Evolutionary conservation across 371 early-diverging fungal genomes (phyloP), one percentile per base, ranked within the genome.

Genomic region (Lichtheimia hyalospora): DNA sequence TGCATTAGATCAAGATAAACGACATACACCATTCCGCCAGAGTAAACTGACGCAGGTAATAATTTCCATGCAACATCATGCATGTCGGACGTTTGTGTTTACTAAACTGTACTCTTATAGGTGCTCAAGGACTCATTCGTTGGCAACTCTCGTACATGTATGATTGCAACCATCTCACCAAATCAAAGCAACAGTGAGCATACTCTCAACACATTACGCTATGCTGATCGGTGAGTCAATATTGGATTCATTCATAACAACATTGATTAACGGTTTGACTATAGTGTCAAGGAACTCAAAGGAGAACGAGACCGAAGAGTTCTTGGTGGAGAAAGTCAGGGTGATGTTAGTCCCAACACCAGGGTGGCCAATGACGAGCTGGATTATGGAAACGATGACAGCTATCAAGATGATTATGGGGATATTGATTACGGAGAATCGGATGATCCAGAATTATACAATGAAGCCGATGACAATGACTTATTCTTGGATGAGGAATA

Each of bases 61-160:
- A 18, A 6, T 16, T n/a, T 34, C 10, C 34, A 34, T 34, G 34
- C 34, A 34, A 34, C 34, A 8, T 4, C 10, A 34, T 34, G 34
- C 34, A 34, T 1, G 34, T 34, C 34, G 34, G 34, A 34, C 34
- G 34, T 34, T 34, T 34, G 48, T 21, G 21, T 24, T 23, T 20
- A 23, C 54, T 34, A 10, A 10, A 8, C 34, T 34, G 10, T 34
- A 8, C 34, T 34, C n/a, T 34, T 34, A 34, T 34, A 85, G 83
- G 95, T 98, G 4, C 75, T 99, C 40, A 99, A 98, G 70, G 98
- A 98, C 74, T 96, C 97, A 13, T 96, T 99, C 74, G 88, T 97
- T 54, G 99, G 99, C 18, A 92, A 96, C 66, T 96, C 97, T 18
- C 86, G 93, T 16, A 97, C 98, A 0, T 96, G 95, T 67, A 95